phyloP scores from a whole-genome alignment of 2,329 filamentous ascomycete species.

The Diaporthe sp. region DNA sequence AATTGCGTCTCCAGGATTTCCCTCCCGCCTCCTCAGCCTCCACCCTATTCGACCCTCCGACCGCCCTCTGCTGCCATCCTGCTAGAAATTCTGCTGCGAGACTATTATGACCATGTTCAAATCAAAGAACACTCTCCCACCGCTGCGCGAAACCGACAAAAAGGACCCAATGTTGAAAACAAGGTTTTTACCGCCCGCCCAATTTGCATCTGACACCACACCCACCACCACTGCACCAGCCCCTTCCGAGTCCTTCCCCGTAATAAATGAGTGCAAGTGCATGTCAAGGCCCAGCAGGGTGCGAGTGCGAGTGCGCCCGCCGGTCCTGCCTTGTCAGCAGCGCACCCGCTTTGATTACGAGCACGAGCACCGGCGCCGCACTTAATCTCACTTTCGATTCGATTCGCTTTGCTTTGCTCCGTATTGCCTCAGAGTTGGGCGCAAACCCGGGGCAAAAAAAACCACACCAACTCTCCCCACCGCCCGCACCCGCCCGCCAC shows the following conservation, averaged over 20 bases:
- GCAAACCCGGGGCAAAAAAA: conserved; percentile 27
- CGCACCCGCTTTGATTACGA: conserved; percentile 16
- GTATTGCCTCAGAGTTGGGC: conserved; percentile 34
- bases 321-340: conserved; percentile 18
- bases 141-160: conserved; percentile 46
- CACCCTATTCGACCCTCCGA: conserved; percentile 5
- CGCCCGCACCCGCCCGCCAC: conserved; percentile 21
- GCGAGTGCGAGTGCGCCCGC: conserved; percentile 23
- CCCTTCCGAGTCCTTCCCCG: background rate
- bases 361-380: conserved; percentile 4
- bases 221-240: no score
- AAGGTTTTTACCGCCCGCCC: conserved; percentile 43
- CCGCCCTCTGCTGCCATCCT: background rate
- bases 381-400: background rate
- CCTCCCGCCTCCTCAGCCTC: conserved; percentile 17
- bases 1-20: conserved; percentile 30
- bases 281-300: background rate
- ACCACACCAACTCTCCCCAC: conserved; percentile 12
- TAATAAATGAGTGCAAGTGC: background rate
- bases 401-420: conserved; percentile 13
- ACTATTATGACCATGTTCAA: conserved; percentile 43
- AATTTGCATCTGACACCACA: conserved; percentile 14
- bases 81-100: background rate
- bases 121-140: conserved; percentile 44
- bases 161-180: conserved; percentile 44